phyloP scores from a whole-genome alignment of 2,329 filamentous ascomycete genomes.

The Torrubiellomyces zombiae region DNA sequence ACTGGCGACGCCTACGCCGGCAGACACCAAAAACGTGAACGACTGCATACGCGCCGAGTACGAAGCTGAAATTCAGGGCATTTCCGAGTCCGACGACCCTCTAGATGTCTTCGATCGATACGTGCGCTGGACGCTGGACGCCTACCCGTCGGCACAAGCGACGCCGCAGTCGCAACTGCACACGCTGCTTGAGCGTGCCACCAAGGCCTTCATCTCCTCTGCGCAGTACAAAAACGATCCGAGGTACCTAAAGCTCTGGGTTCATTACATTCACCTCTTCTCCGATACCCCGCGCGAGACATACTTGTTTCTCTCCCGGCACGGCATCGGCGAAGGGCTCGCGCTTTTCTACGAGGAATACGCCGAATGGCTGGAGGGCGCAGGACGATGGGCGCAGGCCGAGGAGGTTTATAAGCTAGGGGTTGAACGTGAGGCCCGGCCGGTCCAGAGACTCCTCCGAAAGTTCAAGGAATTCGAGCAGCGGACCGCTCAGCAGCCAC shows the following conservation, averaged over 20 bases:
- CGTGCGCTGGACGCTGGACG: slow-evolving; percentile 88
- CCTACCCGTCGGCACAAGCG: slow-evolving; percentile 86
- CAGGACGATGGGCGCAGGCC: slow-evolving; percentile 72
- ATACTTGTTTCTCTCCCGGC: slow-evolving; percentile 78
- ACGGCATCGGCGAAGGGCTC: slow-evolving; percentile 70
- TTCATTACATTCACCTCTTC: slow-evolving; percentile 86
- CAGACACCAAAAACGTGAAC: slow-evolving; percentile 60
- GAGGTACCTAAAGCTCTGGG: slow-evolving; percentile 82
- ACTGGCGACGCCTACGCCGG: slow-evolving; percentile 46
- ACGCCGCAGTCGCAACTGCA: slow-evolving; percentile 83
- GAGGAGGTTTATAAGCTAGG: slow-evolving; percentile 88
- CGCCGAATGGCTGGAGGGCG: slow-evolving; percentile 76
- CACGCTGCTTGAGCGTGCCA: slow-evolving; percentile 78
- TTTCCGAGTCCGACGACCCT: slow-evolving; percentile 83
- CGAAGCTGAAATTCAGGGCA: slow-evolving; percentile 62
- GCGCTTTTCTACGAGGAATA: slow-evolving; percentile 97
- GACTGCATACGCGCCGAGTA: slow-evolving; percentile 68
- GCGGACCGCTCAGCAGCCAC: slow-evolving; percentile 49
- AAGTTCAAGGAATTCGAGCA: slow-evolving; percentile 89
- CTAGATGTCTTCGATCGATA: slow-evolving; percentile 94
- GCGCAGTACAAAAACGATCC: slow-evolving; percentile 89
- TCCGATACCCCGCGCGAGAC: slow-evolving; percentile 85
- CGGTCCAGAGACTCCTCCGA: slow-evolving; percentile 61
- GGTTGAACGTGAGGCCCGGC: slow-evolving; percentile 74
- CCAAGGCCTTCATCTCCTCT: slow-evolving; percentile 73